Base-by-base conservation (phyloP, 371 early-diverging fungal genomes). In the Actinomortierella ambigua region DNA sequence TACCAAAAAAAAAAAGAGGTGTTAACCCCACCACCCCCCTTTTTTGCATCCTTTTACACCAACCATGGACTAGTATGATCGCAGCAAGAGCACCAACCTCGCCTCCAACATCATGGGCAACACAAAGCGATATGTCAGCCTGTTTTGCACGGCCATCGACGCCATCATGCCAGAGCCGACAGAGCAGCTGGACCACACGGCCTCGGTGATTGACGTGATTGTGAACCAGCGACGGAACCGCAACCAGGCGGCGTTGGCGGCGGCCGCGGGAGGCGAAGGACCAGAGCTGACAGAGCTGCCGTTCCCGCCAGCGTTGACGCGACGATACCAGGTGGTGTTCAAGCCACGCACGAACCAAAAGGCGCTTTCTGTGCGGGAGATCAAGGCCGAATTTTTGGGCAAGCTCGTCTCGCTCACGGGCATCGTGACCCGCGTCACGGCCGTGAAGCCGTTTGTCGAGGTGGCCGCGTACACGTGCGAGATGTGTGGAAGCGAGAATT, bases 401-500 rank as follows among this genome's bases (percentile, higher is more conserved):
- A 86, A 88, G 28, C 78, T 99, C 56, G 91, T 99, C 2, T 89
- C 90, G 3, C 85, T 99, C 29, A 88, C 93, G 52, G 99, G 99
- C 43, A 96, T 99, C 55, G 94, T 99, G 15, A 98, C 98, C 4
- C 91, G 98, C 53, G 95, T 97, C 40, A 88, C 92, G n/a, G 97
- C 97, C 64, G 97, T 99, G 40, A 96, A 96, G 64, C 99, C 99
- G 8, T 85, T 90, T 65, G 84, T 96, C 48, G 85, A 86, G 26
- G 98, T 99, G 59, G 90, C 94, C 54, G 93, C 98, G 1, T 96
- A 97, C 83, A 88, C 89, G 61, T 99, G 99, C 82, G 99, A 99
- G 68, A 83, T 88, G 40, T 99, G 99, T 81, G 98, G 99, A 15
- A 82, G 87, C 77, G 99, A 99, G 82, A 91, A 96, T 52, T 99